Evolutionary conservation across 106 monocot genomes (phyloP).

Genomic region (Alisma plantagoaquatica): DNA sequence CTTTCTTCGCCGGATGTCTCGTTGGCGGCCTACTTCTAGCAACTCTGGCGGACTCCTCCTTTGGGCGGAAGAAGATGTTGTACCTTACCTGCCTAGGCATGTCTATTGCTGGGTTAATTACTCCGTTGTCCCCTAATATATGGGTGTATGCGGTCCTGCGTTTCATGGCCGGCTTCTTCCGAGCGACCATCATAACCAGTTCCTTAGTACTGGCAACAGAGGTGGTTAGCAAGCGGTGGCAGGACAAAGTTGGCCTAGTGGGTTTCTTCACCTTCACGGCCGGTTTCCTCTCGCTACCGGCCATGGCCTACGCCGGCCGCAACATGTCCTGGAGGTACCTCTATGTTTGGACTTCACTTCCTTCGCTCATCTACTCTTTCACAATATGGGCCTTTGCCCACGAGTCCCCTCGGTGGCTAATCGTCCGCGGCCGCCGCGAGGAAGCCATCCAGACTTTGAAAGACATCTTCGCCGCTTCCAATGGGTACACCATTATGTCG

Average conservation of each 20-base stretch:
- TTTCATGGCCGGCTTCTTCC: slow-evolving; percentile 41
- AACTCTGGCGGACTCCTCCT: slow-evolving; percentile 49
- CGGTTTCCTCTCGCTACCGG: slow-evolving; percentile 63
- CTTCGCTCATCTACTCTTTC: slow-evolving; percentile 32
- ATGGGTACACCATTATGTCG: slow-evolving; percentile 13
- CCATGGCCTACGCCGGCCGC: slow-evolving; percentile 28
- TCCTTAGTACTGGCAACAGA: slow-evolving; percentile 52
- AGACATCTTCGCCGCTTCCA: slow-evolving; percentile 18
- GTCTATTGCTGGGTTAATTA: slow-evolving; percentile 28
- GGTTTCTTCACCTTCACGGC: slow-evolving; percentile 54
- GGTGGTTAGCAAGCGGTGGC: slow-evolving; percentile 42
- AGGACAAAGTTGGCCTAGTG: slow-evolving; percentile 29
- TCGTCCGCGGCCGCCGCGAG: slow-evolving; percentile 44
- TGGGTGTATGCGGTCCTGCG: slow-evolving; percentile 35
- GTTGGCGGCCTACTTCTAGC: slow-evolving; percentile 52
- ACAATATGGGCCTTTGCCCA: slow-evolving; percentile 18
- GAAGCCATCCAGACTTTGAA: slow-evolving; percentile 48
- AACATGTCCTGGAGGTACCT: slow-evolving; percentile 40
- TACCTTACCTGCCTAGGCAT: slow-evolving; percentile 32
- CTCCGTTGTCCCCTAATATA: slow-evolving; percentile 33
- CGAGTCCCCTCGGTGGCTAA: slow-evolving; percentile 74
- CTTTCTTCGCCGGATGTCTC: slow-evolving; percentile 58
- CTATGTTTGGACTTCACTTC: slow-evolving; percentile 47
- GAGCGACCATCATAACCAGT: slow-evolving; percentile 46
- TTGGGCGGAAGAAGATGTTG: slow-evolving; percentile 56